phyloP scores from a whole-genome alignment of 345 rosid genomes.

The Mallotus nudiflorus region DNA sequence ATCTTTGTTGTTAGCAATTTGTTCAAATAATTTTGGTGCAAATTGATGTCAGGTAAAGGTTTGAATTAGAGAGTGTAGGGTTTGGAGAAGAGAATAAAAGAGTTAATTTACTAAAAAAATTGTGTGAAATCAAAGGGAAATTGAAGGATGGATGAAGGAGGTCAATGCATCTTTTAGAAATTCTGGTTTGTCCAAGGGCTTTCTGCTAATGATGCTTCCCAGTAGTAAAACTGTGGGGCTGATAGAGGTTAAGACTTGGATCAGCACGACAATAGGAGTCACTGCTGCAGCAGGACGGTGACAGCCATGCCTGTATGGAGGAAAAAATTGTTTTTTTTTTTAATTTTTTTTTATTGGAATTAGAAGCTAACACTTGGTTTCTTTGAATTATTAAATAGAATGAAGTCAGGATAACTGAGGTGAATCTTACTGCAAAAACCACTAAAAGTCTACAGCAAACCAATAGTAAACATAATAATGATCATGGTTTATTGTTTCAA shows the following conservation, averaged over 20 bases:
- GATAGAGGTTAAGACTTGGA: background rate
- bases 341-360: background rate
- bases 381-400: background rate
- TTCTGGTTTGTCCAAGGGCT: background rate
- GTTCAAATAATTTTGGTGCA: background rate
- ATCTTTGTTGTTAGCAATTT: background rate
- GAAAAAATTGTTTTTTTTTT: too few relatives aligned
- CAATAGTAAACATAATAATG: background rate
- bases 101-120: background rate
- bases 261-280: background rate
- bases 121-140: background rate
- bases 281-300: background rate
- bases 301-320: background rate
- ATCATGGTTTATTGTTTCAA: background rate
- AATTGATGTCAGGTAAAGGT: background rate
- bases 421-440: too few relatives aligned
- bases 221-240: background rate
- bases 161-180: background rate
- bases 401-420: too few relatives aligned
- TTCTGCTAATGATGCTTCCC: background rate
- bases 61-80: background rate
- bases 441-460: background rate
- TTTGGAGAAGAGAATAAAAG: background rate
- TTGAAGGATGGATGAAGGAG: background rate
- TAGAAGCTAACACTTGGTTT: background rate